phyloP scores from a whole-genome alignment of 2,329 filamentous ascomycete genomes.

The Phyllosticta citribraziliensis region DNA sequence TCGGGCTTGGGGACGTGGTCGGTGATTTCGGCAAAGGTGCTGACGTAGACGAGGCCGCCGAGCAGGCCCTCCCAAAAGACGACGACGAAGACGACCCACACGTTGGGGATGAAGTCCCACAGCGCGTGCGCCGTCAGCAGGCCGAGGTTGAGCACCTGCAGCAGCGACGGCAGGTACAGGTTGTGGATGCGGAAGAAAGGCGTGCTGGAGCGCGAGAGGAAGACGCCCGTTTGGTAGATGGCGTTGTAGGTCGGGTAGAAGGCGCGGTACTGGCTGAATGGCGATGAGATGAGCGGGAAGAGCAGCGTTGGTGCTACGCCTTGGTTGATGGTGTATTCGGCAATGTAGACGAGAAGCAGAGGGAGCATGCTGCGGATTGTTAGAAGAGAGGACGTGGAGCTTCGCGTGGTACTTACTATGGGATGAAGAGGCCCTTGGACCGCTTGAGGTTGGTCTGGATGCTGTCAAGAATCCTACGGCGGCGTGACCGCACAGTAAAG shows the following conservation, averaged over 20 bases:
- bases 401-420: conserved; percentile 41
- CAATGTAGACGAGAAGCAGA: conserved; percentile 82
- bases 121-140: conserved; percentile 68
- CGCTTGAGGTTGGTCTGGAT: conserved; percentile 51
- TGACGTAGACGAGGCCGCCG: conserved; percentile 88
- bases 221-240: conserved; percentile 90
- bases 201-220: conserved; percentile 83
- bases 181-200: conserved; percentile 74
- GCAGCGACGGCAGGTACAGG: conserved; percentile 70
- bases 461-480: conserved; percentile 16
- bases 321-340: conserved; percentile 97
- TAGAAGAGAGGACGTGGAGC: conserved; percentile 2
- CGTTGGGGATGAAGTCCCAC: conserved; percentile 69
- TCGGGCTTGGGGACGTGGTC: conserved; percentile 68
- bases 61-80: conserved; percentile 92
- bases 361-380: conserved; percentile 61
- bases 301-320: conserved; percentile 83
- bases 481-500: conserved; percentile 14
- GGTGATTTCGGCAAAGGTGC: conserved; percentile 89
- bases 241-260: conserved; percentile 95
- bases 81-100: conserved; percentile 76
- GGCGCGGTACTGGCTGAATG: conserved; percentile 70
- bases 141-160: conserved; percentile 71
- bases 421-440: conserved; percentile 59
- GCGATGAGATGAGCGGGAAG: conserved; percentile 66